Base-by-base conservation (phyloP, 176 grass and related monocot species). In the Cenchrus fungigraminus region DNA sequence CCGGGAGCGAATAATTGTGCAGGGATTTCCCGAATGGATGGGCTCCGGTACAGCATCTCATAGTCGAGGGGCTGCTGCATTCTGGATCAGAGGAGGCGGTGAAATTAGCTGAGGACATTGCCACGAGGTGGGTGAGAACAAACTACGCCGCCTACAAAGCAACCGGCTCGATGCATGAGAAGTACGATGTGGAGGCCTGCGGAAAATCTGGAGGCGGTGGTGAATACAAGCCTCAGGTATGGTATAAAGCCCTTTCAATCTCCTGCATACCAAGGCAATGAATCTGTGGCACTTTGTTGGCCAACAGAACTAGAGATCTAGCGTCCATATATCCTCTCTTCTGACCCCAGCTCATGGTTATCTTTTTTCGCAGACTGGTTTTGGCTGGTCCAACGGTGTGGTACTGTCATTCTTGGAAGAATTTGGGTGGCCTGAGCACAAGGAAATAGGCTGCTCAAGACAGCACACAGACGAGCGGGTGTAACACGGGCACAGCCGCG, bases 311-410 rank as follows among this genome's bases (percentile, higher is more conserved):
- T 17, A 64, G 45, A 71, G 19, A 74, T 74, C 10, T 66, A 58
- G 14, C 34, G 45, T 40, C 13, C 6, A 69, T 43, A 31, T 56
- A 22, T 51, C 63, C 77, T 54, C 10, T 62, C 17, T 76, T 63
- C 47, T 71, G 69, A 72, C 8, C 44, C 72, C 56, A 66, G 72
- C 49, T 15, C 17, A 45, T 81, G 43, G 12, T 55, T 17, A 40
- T 87, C 56, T 56, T 79, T 82, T 55, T 55, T 14, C 25, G 80
- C 86, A 98, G 97, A 98, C 97, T 82, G 97, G 97, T 79, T 98
- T 98, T 89, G 97, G 97, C 86, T 98, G 97, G 97, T 96, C 97
- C 45, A 98, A 98, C 62, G 97, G 93, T 65, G 97, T 98, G 53
- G 61, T 95, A 46, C 70, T 98, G 50, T 73, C 91, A 64, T 98